Evolutionary conservation across 192 early-diverging fungal genomes (phyloP).

Genomic region (Gryganskiella cystojenkinii): DNA sequence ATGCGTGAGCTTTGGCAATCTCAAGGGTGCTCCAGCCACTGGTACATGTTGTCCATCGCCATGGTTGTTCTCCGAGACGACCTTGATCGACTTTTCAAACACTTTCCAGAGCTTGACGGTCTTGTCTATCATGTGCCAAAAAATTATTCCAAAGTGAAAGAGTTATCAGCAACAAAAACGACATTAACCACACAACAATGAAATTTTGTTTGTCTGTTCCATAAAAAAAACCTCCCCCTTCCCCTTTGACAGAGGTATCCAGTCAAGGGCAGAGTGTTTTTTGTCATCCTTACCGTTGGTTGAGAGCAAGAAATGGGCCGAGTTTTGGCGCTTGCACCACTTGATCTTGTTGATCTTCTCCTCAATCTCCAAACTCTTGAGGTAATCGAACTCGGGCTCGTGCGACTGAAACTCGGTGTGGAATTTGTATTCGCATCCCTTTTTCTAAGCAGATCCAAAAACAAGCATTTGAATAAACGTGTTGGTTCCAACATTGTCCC

Average conservation of each 20-base stretch:
- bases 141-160: not conserved
- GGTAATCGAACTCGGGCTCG: slow-evolving; percentile 99
- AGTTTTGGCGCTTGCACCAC: slow-evolving; percentile 97
- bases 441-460: slow-evolving; percentile 75
- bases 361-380: slow-evolving; percentile 99
- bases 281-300: slow-evolving; percentile 81
- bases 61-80: slow-evolving; percentile 93
- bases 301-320: slow-evolving; percentile 95
- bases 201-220: no score
- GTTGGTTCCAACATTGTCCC: not conserved
- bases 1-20: slow-evolving; percentile 88
- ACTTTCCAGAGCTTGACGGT: slow-evolving; percentile 99
- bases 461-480: not conserved
- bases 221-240: no score
- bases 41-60: slow-evolving; percentile 65
- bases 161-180: not conserved
- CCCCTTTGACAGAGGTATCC: no score
- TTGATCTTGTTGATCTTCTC: slow-evolving; percentile 99
- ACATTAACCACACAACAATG: no score
- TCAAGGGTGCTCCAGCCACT: slow-evolving; percentile 61
- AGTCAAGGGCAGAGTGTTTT: no score
- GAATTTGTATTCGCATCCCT: slow-evolving; percentile 99
- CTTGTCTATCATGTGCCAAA: slow-evolving; percentile 77
- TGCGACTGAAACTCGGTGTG: slow-evolving; percentile 99
- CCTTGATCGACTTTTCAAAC: slow-evolving; percentile 96